A percentile compares a stretch with the other conserved stretches of the same genome.
Evolutionary conservation across 1,139 yeast species (phyloP).

Genomic region (Lodderomyces beijingensis): DNA sequence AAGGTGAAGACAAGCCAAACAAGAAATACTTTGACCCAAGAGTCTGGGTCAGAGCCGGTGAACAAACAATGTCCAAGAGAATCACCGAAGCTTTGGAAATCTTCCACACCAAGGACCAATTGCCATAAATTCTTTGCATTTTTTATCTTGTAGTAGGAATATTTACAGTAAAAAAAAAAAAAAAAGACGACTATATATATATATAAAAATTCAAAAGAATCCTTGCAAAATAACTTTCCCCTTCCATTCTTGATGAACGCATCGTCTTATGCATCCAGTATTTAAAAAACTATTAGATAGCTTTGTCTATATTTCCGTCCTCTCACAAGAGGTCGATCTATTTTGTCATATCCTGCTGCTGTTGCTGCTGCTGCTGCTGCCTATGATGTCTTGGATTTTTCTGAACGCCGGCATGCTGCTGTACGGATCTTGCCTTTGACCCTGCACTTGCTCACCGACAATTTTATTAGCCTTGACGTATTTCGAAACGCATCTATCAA

Average conservation of each 20-base stretch:
- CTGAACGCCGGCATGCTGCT: constrained; percentile 38
- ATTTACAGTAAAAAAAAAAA: background rate
- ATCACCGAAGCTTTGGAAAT: constrained; percentile 75
- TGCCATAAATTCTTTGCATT: too few relatives aligned
- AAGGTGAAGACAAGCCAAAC: constrained; percentile 97
- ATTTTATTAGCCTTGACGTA: constrained; percentile 60
- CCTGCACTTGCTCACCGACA: constrained; percentile 49
- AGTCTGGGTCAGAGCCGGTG: constrained; percentile 99
- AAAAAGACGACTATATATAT: background rate
- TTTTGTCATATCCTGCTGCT: too few relatives aligned
- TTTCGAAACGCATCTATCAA: constrained; percentile 76
- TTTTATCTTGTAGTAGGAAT: background rate
- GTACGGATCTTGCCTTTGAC: constrained; percentile 27
- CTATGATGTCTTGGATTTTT: constrained; percentile 17
- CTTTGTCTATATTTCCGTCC: too few relatives aligned
- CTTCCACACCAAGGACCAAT: constrained; percentile 75
- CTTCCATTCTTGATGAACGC: background rate
- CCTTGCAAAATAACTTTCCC: too few relatives aligned
- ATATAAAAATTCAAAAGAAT: background rate
- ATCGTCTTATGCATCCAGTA: too few relatives aligned
- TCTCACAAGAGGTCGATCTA: too few relatives aligned
- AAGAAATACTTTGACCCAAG: constrained; percentile 99
- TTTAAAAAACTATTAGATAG: too few relatives aligned
- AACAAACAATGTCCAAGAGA: constrained; percentile 93
- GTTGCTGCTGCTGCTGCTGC: too few relatives aligned